Conservation (phyloP, 2,329 filamentous ascomycete species). For the Claviceps sp. region DNA sequence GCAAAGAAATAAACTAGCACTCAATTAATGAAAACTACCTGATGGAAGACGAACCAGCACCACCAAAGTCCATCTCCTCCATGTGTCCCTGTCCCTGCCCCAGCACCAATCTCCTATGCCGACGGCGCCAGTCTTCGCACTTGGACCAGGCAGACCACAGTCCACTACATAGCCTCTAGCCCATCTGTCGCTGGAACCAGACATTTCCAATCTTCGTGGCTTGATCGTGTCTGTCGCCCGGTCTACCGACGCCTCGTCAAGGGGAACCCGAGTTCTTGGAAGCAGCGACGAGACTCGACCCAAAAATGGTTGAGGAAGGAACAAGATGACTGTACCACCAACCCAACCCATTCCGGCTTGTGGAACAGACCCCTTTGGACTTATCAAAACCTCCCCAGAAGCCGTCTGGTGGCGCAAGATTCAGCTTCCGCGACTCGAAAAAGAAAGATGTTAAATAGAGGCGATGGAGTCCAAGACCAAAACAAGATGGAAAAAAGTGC, state of each 20-base stretch:
- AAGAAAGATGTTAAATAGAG: conserved; percentile 5
- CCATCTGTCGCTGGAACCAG: too few species aligned
- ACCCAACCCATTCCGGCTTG: neutral
- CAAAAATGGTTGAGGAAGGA: neutral
- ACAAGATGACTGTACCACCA: neutral
- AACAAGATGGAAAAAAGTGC: conserved; percentile 17
- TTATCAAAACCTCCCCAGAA: conserved; percentile 23
- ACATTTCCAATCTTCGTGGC: neutral
- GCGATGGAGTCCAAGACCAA: conserved; percentile 13
- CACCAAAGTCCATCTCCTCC: neutral
- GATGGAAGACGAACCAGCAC: neutral
- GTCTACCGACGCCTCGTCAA: neutral
- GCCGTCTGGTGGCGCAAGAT: conserved; percentile 15
- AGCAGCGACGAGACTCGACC: neutral
- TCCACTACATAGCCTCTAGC: neutral
- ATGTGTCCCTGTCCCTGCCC: neutral
- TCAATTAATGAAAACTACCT: conserved; percentile 3
- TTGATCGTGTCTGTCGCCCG: neutral
- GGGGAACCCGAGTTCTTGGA: neutral
- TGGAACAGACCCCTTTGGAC: neutral
- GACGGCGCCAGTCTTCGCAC: neutral
- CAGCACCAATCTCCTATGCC: neutral
- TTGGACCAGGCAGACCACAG: neutral
- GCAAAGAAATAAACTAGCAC: conserved; percentile 5
- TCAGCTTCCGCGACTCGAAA: conserved; percentile 11